A percentile compares a stretch with the other conserved stretches of the same genome.
phyloP scores from a whole-genome alignment of 148 eudicot genomes.

The Nepenthes mirabilis region DNA sequence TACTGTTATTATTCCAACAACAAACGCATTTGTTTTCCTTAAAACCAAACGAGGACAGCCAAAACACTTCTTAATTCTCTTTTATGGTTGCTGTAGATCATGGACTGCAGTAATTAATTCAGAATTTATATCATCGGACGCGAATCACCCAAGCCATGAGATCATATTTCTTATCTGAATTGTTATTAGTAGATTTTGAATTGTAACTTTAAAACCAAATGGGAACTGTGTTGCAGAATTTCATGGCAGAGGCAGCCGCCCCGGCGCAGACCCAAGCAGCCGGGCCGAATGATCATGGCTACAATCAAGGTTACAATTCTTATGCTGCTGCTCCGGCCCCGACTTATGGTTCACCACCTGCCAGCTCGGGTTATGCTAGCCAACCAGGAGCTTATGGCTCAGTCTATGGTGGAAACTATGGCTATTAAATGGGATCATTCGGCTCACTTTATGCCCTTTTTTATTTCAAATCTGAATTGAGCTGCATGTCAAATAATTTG shows the following conservation, averaged over 20 bases:
- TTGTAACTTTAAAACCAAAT: no score
- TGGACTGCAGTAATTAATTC: neutral
- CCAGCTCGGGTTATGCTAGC: conserved; percentile 37
- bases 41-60: no score
- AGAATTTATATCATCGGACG: conserved; percentile 1
- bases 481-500: conserved; percentile 2
- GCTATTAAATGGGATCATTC: conserved; percentile 23
- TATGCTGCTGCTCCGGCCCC: conserved; percentile 36
- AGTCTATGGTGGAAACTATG: conserved; percentile 47
- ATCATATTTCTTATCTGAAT: no score
- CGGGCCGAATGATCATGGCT: conserved; percentile 37
- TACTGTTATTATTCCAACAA: no score
- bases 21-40: no score
- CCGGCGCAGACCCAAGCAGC: conserved; percentile 33
- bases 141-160: no score
- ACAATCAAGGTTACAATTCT: conserved; percentile 47
- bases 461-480: neutral
- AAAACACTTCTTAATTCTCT: no score
- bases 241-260: conserved; percentile 72
- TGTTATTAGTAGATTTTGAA: no score
- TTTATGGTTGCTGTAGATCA: neutral
- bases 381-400: conserved; percentile 66
- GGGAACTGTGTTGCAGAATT: conserved; percentile 39
- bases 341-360: conserved; percentile 30
- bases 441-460: neutral